Percentiles rank a stretch among this genome's conserved stretches.
These are phyloP conservation scores for Glarea lozoyensis DNA, from an alignment of 495 filamentous ascomycete species.

Conservation along the genomic window DNA sequence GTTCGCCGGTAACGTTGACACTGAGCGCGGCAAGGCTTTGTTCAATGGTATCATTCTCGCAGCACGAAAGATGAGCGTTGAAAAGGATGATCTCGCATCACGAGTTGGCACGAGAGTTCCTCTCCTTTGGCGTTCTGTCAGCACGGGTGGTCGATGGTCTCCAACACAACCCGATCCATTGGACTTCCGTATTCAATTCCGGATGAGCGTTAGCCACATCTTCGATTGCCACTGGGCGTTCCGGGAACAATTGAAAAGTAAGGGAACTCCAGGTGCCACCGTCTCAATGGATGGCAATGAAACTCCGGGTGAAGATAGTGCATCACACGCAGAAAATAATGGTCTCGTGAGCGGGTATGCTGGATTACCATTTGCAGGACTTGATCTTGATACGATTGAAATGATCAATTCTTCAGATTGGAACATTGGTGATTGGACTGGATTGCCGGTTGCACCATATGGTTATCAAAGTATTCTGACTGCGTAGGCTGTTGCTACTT, in stretches of 20 bases:
- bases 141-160: conserved; percentile 17
- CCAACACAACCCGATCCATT: conserved; percentile 50
- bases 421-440: no score
- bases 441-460: no score
- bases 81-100: conserved; percentile 70
- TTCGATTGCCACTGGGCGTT: conserved; percentile 88
- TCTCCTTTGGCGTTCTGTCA: conserved; percentile 58
- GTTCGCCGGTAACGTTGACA: conserved; percentile 60
- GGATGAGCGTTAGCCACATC: conserved; percentile 82
- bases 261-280: no score
- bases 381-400: no score
- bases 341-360: no score
- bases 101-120: conserved; percentile 75
- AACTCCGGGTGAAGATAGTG: no score
- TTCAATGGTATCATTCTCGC: conserved; percentile 66
- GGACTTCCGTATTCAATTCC: conserved; percentile 70
- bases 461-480: no score
- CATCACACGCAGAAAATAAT: no score
- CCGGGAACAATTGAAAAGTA: conserved; percentile 41
- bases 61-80: conserved; percentile 64
- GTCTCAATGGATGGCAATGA: no score
- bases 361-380: no score
- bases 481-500: no score
- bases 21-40: conserved; percentile 58
- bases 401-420: no score